Percentiles rank a stretch among this genome's conserved stretches.
These are phyloP conservation scores for Xylariomycetidae sp. DNA, from an alignment of 2,329 filamentous ascomycete species.

Conservation along the genomic window DNA sequence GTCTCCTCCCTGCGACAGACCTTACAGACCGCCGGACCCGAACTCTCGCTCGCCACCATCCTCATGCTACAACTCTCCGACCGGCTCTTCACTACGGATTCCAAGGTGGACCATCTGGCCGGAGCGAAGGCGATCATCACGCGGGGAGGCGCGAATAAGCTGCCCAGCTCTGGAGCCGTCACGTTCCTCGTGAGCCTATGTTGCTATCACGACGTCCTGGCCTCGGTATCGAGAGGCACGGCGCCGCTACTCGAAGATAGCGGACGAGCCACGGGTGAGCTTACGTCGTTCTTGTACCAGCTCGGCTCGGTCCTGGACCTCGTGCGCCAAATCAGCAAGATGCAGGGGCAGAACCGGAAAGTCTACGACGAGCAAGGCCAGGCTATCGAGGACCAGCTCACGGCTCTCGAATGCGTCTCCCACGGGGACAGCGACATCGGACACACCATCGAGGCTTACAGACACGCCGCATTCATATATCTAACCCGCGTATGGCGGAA, in stretches of 20 bases:
- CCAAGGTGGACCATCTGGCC: conserved; percentile 24
- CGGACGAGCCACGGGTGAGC: conserved; percentile 9
- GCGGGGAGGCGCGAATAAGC: conserved; percentile 8
- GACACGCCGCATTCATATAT: conserved; percentile 27
- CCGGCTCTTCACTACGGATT: conserved; percentile 23
- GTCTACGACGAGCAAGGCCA: conserved; percentile 8
- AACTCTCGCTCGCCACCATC: conserved; percentile 26
- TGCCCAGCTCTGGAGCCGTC: conserved; percentile 18
- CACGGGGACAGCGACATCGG: conserved; percentile 13
- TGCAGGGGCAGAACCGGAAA: conserved; percentile 14
- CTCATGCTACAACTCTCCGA: conserved; percentile 28
- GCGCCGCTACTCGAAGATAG: conserved; percentile 21
- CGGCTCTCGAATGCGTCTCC: conserved; percentile 9
- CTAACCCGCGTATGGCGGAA: conserved; percentile 25
- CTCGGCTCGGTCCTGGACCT: conserved; percentile 17
- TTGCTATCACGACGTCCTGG: conserved; percentile 27
- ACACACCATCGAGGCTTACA: conserved; percentile 26
- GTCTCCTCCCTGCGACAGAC: conserved; percentile 17
- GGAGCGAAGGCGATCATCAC: conserved; percentile 27
- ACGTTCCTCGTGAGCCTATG: conserved; percentile 26
- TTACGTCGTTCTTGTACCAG: conserved; percentile 14
- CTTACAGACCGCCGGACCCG: conserved; percentile 14
- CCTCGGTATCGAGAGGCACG: conserved; percentile 23
- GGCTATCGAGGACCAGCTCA: conserved; percentile 10
- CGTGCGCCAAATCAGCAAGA: conserved; percentile 20